Evolutionary conservation across 139 green algal genomes (phyloP), one percentile per base, ranked within the genome.

Genomic region (Coelastrella sp.): DNA sequence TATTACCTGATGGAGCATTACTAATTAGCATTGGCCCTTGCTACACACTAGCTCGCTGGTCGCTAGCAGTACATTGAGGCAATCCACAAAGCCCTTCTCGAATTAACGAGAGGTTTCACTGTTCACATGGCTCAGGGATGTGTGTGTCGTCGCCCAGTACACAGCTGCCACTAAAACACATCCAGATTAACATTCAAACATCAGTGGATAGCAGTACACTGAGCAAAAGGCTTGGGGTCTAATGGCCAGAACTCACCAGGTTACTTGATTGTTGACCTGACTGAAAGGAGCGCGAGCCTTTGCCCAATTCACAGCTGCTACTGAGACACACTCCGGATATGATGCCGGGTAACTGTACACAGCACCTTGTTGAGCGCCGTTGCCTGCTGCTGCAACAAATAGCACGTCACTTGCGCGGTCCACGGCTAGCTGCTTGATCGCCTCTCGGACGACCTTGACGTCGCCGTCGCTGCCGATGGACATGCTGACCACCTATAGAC

Each of bases 301-400:
- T 4, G 79, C 22, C 79, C 79, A 85, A 11, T 85, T 57, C 16
- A 85, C 57, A 17, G 79, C 79, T 13, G 57, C 79, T 3, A 85
- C 57, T 56, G 79, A 85, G 17, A 85, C 79, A 61, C 60, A 61
- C 57, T 85, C 79, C 5, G 79, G 79, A 19, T 64, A 85, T 19
- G 79, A 61, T 19, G 79, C 79, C 17, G 79, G 79, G 58, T 85
- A 85, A 57, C 79, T 85, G 17, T 85, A 85, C 4, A 85, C 79
- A 8, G 79, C 56, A n/a, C 79, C 79, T 47, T 68, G 17, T 19
- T 73, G 22, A 7, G 79, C 79, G 19, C 79, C 79, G 8, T 85
- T 85, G 4, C 79, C 79, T 7, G 79, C 79, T 73, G 79, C 79
- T 47, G 57, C 79, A 20, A 85, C 23, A 23, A 68, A 64, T 47